A percentile compares a stretch with the other conserved stretches of the same genome.
Evolutionary conservation across 192 early-diverging fungal species (phyloP).

Genomic region (Coemansia asiatica): DNA sequence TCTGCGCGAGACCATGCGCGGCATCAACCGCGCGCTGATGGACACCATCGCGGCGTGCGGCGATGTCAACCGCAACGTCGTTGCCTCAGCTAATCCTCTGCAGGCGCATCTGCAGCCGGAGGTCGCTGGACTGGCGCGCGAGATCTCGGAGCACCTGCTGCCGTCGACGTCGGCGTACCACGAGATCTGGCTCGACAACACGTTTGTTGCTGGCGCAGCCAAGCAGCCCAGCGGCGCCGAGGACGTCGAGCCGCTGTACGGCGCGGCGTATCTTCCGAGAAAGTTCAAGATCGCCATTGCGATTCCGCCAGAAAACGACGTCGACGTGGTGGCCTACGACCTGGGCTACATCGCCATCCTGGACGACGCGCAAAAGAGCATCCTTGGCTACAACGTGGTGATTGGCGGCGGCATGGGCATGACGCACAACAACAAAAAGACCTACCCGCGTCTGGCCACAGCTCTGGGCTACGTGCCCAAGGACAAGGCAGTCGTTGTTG

Average conservation of each 20-base stretch:
- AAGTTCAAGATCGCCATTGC: conserved; percentile 97
- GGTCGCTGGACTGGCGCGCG: conserved; percentile 68
- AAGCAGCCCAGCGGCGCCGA: conserved; percentile 55
- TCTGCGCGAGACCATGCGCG: conserved; percentile 83
- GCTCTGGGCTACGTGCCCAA: conserved; percentile 78
- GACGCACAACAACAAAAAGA: conserved; percentile 98
- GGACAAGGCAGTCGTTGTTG: conserved; percentile 76
- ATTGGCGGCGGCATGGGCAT: conserved; percentile 98
- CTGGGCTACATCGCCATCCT: conserved; percentile 90
- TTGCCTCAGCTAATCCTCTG: conserved; percentile 85
- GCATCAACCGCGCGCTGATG: conserved; percentile 87
- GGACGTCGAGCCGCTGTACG: conserved; percentile 90
- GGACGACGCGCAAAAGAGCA: conserved; percentile 62
- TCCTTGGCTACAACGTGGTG: conserved; percentile 91
- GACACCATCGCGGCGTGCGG: conserved; percentile 96
- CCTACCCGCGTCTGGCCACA: conserved; percentile 83
- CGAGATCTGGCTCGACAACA: conserved; percentile 96
- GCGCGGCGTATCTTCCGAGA: conserved; percentile 87
- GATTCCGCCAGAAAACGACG: conserved; percentile 95
- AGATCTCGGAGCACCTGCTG: conserved; percentile 75
- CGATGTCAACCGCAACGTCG: conserved; percentile 97
- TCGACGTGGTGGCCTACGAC: conserved; percentile 95
- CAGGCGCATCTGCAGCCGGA: conserved; percentile 77
- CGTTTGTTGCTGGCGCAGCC: conserved; percentile 77
- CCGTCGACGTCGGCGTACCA: conserved; percentile 90